Base-by-base conservation (phyloP, 2,329 filamentous ascomycete species). In the Microascus cirrosus region DNA sequence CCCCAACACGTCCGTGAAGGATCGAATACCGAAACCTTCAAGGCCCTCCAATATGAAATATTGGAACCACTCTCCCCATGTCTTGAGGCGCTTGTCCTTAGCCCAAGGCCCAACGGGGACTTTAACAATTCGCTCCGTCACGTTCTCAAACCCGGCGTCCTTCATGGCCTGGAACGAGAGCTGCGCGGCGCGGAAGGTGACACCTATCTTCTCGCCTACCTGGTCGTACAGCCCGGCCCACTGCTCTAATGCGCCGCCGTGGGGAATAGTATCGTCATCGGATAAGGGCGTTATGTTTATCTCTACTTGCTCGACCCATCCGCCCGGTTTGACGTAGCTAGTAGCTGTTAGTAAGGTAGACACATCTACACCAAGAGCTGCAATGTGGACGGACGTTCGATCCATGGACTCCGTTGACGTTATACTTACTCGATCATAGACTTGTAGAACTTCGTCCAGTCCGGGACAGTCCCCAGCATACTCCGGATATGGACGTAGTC, bases 41-140 rank as follows among this genome's bases (percentile, higher is more conserved):
- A 67, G 59, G 0, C 63, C 65, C 11, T 65, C 62, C 0, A 67
- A 57, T 6, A 65, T 25, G 15, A 65, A 67, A 8, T 65, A 63
- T 0, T 62, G 58, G 7, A 64, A 66, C 65, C 65, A 67, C 2
- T 61, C 55, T 18, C 65, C 65, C 65, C 65, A 67, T 5, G 61
- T 57, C 57, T 73, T 73, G 39, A 73, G 59, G 2, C 62, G 59
- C 3, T 66, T 65, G 1, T 73, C 68, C 56, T 70, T 73, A 28
- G 70, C 67, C 71, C 71, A 73, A 0, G 69, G 66, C 0, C 71
- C 71, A 11, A 73, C 69, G 1, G 71, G 71, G 62, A 73, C 71
- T 67, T 73, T 25, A 50, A 60, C 51, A 12, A 55, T 59, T n/a
- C 54, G 60, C 52, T 45, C 36, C 13, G 55, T 58, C n/a, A 52